Evolutionary conservation across 805 yeast species (phyloP), one percentile per base, ranked within the genome.

Genomic region (Metschnikowia borealis): DNA sequence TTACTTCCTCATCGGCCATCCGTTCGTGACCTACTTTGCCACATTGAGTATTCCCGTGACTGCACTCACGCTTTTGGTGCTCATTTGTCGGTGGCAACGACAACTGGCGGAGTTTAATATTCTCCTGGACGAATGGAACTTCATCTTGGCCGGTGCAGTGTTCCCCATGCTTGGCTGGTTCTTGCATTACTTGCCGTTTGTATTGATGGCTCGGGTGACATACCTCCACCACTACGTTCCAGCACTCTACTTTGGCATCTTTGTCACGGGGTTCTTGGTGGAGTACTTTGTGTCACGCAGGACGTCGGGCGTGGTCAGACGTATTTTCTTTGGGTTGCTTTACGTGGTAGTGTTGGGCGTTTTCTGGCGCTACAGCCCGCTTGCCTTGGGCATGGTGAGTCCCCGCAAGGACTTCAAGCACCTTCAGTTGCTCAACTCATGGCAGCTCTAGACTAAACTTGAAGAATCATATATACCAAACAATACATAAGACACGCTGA

Each of bases 21-120:
- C 92, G 10, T 83, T 86, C 38, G 82, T 87, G 35, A 86, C 90
- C 0, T 85, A 89, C 89, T 59, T 65, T 20, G 57, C 73, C 21
- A 70, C 76, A 1, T 48, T 56, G 3, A 48, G 65, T 17, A 32
- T 73, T 17, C 60, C 52, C 0, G 26, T 61, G 2, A 62, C 68
- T 33, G 47, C 62, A 1, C 14, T 64, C 11, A 61, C 64, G 36
- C 47, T 62, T 10, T 11, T 60, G 2, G 57, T 59, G 4, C 47
- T 54, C 13, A 43, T 60, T 1, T 55, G 62, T 48, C 57, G 54
- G 40, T 70, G 72, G 68, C 70, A 64, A 53, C 66, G 78, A 49
- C 76, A 69, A 50, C 51, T 44, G 17, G 37, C 61, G 3, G 43
- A 52, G 14, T 60, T 58, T 40, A 51, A 50, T 34, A 50, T 65